phyloP scores from a whole-genome alignment of 2,329 filamentous ascomycete species.

The Colletotrichum horii region DNA sequence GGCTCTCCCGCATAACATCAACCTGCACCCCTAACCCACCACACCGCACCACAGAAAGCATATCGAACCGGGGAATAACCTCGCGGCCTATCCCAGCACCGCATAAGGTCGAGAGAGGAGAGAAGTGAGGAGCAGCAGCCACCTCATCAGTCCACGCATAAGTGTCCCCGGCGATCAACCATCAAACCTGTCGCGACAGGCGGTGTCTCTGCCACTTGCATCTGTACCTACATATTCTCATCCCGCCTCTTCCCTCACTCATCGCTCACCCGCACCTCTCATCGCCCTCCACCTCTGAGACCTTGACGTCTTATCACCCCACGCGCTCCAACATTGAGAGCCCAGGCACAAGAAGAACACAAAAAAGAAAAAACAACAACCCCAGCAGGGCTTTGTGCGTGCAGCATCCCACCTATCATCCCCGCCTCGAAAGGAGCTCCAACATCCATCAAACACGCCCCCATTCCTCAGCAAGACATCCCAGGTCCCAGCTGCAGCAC shows the following conservation, averaged over 20 bases:
- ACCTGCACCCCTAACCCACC: slow-evolving; percentile 9
- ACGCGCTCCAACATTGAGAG: neutral
- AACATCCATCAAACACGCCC: neutral
- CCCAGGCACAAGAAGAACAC: neutral
- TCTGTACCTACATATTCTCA: slow-evolving; percentile 7
- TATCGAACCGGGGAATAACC: neutral
- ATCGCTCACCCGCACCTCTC: neutral
- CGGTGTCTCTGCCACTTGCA: neutral
- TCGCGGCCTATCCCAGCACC: neutral
- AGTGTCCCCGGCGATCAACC: slow-evolving; percentile 2
- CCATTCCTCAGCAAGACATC: slow-evolving; percentile 23
- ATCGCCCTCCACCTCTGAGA: neutral
- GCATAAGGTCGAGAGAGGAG: neutral
- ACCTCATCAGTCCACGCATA: slow-evolving; percentile 14
- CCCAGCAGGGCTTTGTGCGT: neutral
- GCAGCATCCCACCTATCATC: neutral
- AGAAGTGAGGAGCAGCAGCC: neutral
- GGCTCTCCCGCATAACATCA: slow-evolving; percentile 1
- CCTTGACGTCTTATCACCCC: neutral
- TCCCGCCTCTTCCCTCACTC: neutral
- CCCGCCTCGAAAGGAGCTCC: neutral
- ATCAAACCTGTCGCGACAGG: neutral
- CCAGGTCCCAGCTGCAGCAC: slow-evolving; percentile 19
- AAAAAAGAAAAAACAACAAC: neutral
- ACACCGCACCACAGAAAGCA: neutral